A percentile compares a stretch with the other conserved stretches of the same genome.
Conservation (phyloP, 208 protist genomes). For the Polymyxa betae region DNA sequence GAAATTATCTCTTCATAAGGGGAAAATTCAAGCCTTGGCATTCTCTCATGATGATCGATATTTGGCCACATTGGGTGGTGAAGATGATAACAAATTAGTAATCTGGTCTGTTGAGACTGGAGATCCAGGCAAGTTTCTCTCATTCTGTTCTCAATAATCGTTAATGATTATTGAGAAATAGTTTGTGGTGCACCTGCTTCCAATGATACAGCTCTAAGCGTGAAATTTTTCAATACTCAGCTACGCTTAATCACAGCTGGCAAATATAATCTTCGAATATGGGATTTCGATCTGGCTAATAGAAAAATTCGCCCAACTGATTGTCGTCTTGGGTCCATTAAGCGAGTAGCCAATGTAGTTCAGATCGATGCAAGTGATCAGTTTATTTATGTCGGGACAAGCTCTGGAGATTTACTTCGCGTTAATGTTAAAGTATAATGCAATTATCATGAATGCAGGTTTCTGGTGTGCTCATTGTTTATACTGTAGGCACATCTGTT, state of each 20-base stretch:
- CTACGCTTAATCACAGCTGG: constrained; percentile 85
- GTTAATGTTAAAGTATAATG: constrained; percentile 72
- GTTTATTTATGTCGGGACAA: constrained; percentile 86
- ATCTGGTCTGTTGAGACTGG: constrained; percentile 88
- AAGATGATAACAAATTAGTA: constrained; percentile 90
- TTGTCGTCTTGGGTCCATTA: constrained; percentile 84
- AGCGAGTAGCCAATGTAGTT: constrained; percentile 67
- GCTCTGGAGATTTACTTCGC: constrained; percentile 87
- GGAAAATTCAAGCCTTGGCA: constrained; percentile 85
- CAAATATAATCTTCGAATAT: constrained; percentile 82
- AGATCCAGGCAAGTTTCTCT: constrained; percentile 82
- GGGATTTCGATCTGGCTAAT: constrained; percentile 83
- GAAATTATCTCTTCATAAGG: constrained; percentile 89
- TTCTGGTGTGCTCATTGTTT: not conserved
- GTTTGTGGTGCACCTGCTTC: constrained; percentile 53
- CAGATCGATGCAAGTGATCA: constrained; percentile 55
- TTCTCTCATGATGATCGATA: constrained; percentile 87
- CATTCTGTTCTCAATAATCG: not conserved
- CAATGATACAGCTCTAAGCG: constrained; percentile 1
- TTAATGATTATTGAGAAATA: too few relatives aligned
- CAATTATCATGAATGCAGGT: not conserved
- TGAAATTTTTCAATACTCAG: constrained; percentile 85
- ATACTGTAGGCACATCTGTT: not conserved
- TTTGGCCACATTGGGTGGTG: constrained; percentile 86
- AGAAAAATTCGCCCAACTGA: constrained; percentile 84